Base-by-base conservation (phyloP, 495 filamentous ascomycete species). In the Aspergillus sclerotioniger region DNA sequence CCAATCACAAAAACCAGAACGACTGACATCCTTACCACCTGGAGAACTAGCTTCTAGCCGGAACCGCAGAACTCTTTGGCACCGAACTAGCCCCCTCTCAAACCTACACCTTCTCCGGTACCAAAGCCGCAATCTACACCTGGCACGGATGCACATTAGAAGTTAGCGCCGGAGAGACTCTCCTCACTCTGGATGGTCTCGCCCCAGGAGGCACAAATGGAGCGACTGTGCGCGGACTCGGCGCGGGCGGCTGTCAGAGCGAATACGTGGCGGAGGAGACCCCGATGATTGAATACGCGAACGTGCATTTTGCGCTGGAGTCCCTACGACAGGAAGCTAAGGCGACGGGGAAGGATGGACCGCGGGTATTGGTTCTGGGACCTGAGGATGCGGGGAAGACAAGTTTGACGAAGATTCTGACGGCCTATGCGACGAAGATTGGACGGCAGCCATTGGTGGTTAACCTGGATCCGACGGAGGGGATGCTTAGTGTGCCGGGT, bases 31-130 rank as follows among this genome's bases (percentile, higher is more conserved):
- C 37, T 15, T 41, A 41, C 51, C 41, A 17, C 51, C 54, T 58
- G 52, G 59, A 32, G 53, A 62, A 33, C 28, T 62, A 88, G 81
- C 81, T 99, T 19, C 71, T 89, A 39, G 81, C 80, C 37, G 94
- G 94, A 61, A 91, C 86, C 12, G 95, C 95, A 41, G 94, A 99
- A 78, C 84, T 95, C 65, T 96, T 98, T 75, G 95, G 95, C 68
- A 94, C 92, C 49, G 92, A 98, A 73, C 88, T 99, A 54, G 91
- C 91, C 12, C 81, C 83, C 12, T 88, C 86, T 56, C 85, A 88
- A 54, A 79, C 80, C 1, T 98, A 98, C 79, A 87, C 83, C 41
- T 96, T 99, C 72, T 79, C 80, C 31, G 89, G 90, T 17, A 86
- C 83, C 35, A 96, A 96, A 72, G 87, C 89, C 33, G 90, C 91